These are phyloP conservation scores for Microbotryum silenes-acaulis DNA, from an alignment of 1,284 basidiomycete genomes.

Conservation along the genomic window DNA sequence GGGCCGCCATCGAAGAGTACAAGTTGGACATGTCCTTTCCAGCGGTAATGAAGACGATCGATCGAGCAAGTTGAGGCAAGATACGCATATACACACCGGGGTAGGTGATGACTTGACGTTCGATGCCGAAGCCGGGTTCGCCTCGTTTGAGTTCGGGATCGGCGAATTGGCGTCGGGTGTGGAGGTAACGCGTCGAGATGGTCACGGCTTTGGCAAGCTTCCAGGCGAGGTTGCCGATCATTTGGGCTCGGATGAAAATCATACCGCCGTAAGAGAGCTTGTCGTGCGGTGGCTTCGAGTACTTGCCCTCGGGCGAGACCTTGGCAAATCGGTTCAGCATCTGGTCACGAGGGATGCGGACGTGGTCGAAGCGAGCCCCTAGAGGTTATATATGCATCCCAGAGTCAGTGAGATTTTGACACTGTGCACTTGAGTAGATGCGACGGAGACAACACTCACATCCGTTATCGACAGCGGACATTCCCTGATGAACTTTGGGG, in stretches of 20 bases:
- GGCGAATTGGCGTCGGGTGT: slow-evolving; percentile 57
- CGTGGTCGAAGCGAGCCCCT: slow-evolving; percentile 53
- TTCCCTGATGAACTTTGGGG: slow-evolving; percentile 56
- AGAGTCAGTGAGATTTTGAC: neutral
- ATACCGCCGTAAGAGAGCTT: slow-evolving; percentile 67
- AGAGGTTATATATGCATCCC: neutral
- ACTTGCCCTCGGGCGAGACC: slow-evolving; percentile 60
- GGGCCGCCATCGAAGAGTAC: slow-evolving; percentile 49
- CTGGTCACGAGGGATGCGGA: slow-evolving; percentile 62
- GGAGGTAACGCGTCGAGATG: slow-evolving; percentile 64
- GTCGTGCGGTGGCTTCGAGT: slow-evolving; percentile 60
- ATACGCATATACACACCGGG: slow-evolving; percentile 63
- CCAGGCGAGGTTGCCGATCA: slow-evolving; percentile 57
- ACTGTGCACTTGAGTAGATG: neutral
- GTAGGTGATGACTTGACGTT: slow-evolving; percentile 60
- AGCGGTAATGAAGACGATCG: slow-evolving; percentile 62
- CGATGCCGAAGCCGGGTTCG: slow-evolving; percentile 47
- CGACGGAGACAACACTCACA: slow-evolving; percentile 44
- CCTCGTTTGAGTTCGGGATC: slow-evolving; percentile 29
- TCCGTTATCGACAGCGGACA: slow-evolving; percentile 58
- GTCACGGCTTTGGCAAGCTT: slow-evolving; percentile 55
- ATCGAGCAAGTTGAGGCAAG: slow-evolving; percentile 58
- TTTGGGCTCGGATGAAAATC: slow-evolving; percentile 42
- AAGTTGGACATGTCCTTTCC: slow-evolving; percentile 51
- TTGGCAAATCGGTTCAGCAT: slow-evolving; percentile 70